These are phyloP conservation scores for Nyssa sinensis DNA, from an alignment of 148 eudicot species.

Conservation along the genomic window DNA sequence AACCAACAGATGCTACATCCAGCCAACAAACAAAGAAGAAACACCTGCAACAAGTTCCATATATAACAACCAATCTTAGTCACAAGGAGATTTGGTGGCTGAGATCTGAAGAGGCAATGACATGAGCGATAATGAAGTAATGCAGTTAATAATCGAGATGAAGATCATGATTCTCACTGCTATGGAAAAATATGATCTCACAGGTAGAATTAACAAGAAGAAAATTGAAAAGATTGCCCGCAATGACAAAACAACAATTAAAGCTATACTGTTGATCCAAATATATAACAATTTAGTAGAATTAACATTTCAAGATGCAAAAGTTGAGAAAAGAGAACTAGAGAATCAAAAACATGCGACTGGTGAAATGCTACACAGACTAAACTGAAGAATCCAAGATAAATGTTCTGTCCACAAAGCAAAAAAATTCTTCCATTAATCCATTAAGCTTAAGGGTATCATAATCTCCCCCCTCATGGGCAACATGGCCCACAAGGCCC, in stretches of 20 bases:
- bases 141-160: not conserved
- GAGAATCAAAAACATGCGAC: no score
- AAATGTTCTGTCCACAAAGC: not conserved
- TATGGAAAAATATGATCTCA: not conserved
- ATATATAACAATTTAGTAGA: not conserved
- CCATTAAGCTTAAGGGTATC: no score
- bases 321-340: no score
- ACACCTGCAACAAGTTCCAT: conserved; percentile 51
- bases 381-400: not conserved
- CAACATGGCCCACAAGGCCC: no score
- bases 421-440: no score
- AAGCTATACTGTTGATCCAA: not conserved
- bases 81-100: no score
- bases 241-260: no score
- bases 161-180: not conserved
- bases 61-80: not conserved
- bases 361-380: not conserved
- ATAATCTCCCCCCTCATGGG: no score
- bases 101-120: not conserved
- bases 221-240: no score
- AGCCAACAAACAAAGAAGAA: conserved; percentile 68
- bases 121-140: not conserved
- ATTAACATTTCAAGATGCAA: not conserved
- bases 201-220: not conserved
- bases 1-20: conserved; percentile 97